Evolutionary conservation across 176 grass and related monocot genomes (phyloP).

Genomic region (Raddia guianensis): DNA sequence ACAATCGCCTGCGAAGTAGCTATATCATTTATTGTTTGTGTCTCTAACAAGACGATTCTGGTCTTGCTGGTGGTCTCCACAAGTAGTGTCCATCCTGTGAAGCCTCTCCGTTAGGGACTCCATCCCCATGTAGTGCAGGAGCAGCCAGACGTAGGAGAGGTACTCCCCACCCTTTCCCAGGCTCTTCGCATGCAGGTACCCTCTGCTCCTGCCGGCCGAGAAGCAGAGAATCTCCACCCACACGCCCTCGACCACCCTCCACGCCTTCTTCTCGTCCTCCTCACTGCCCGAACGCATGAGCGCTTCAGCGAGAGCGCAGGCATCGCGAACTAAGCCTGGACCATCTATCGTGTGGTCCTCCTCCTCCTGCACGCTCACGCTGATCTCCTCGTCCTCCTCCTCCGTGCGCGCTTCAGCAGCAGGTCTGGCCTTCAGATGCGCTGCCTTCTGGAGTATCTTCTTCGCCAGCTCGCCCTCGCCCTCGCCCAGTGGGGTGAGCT

Average conservation of each 20-base stretch:
- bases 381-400: too few relatives aligned
- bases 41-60: too few relatives aligned
- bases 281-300: background rate
- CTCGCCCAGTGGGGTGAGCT: too few relatives aligned
- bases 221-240: conserved; percentile 38
- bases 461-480: background rate
- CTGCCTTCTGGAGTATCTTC: background rate
- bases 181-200: background rate
- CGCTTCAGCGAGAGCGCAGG: background rate
- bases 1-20: too few relatives aligned
- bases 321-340: background rate
- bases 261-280: background rate
- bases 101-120: conserved; percentile 2
- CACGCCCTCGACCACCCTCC: background rate
- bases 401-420: too few relatives aligned
- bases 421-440: too few relatives aligned
- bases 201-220: background rate
- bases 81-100: background rate
- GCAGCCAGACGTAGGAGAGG: background rate
- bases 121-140: conserved; percentile 19
- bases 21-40: too few relatives aligned
- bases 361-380: too few relatives aligned
- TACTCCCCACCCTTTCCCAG: background rate
- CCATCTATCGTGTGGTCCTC: too few relatives aligned
- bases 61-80: too few relatives aligned